Evolutionary conservation across 2,329 filamentous ascomycete genomes (phyloP).

Genomic region (Zymoseptoria ardabiliae): DNA sequence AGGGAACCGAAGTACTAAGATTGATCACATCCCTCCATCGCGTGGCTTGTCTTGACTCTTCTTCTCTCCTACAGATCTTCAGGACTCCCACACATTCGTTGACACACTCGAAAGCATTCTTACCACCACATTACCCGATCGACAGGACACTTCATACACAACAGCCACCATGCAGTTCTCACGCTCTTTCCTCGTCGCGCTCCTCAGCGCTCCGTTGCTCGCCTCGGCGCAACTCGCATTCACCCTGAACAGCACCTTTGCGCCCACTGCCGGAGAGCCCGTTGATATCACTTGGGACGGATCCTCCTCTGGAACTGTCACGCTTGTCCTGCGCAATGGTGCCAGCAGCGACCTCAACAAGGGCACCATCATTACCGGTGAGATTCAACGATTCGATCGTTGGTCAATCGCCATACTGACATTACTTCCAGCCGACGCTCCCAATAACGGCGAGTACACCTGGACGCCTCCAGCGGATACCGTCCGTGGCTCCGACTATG

Average conservation of each 20-base stretch:
- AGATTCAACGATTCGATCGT: conserved; percentile 6
- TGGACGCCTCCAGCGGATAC: conserved; percentile 40
- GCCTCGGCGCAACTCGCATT: conserved; percentile 37
- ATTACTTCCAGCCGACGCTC: conserved; percentile 35
- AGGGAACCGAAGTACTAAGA: not conserved
- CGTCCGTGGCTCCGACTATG: conserved; percentile 42
- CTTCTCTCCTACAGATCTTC: conserved; percentile 2
- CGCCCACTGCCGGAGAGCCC: conserved; percentile 40
- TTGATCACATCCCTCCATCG: not conserved
- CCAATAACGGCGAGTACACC: conserved; percentile 44
- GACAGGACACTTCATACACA: not conserved
- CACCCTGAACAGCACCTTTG: conserved; percentile 36
- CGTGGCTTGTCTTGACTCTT: not conserved
- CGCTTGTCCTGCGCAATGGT: conserved; percentile 40
- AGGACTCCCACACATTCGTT: conserved; percentile 2
- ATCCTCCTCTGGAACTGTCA: conserved; percentile 40
- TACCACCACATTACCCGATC: conserved; percentile 3
- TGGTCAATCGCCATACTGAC: not conserved
- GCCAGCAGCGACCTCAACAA: conserved; percentile 32
- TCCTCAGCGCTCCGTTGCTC: conserved; percentile 38
- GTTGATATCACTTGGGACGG: conserved; percentile 41
- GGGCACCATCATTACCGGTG: conserved; percentile 26
- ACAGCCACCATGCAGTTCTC: conserved; percentile 39
- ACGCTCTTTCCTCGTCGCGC: conserved; percentile 36
- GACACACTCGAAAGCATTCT: not conserved